phyloP scores from a whole-genome alignment of 2,329 filamentous ascomycete genomes.

The Hymenoscyphus salicellus region DNA sequence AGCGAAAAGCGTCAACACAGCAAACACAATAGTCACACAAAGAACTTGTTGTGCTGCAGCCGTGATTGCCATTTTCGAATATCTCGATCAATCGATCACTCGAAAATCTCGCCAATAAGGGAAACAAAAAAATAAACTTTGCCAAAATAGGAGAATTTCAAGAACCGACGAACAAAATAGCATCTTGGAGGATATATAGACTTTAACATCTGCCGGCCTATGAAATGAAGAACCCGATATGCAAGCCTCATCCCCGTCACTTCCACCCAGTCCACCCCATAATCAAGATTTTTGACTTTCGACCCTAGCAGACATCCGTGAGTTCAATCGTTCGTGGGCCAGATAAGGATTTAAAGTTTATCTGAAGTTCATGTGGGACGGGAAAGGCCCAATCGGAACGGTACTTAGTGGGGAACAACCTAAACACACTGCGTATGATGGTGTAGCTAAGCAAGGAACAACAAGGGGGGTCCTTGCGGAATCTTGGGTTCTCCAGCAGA shows the following conservation, averaged over 20 bases:
- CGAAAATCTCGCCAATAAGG: not conserved
- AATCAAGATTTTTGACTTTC: not conserved
- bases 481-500: no score
- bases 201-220: not conserved
- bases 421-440: no score
- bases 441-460: no score
- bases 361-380: not conserved
- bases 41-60: not conserved
- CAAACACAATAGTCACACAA: not conserved
- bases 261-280: not conserved
- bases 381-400: not conserved
- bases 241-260: not conserved
- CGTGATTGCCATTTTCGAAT: not conserved
- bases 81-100: not conserved
- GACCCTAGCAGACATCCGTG: not conserved
- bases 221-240: not conserved
- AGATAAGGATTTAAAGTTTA: not conserved
- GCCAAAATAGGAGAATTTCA: not conserved
- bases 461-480: no score
- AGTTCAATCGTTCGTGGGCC: not conserved
- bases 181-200: not conserved
- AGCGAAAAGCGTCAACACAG: not conserved
- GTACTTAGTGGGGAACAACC: no score
- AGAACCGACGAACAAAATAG: not conserved
- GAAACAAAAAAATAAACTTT: not conserved